Evolutionary conservation across 768 basidiomycete species (phyloP), one percentile per base, ranked within the genome.

Genomic region (Leccinum longicurvipes): DNA sequence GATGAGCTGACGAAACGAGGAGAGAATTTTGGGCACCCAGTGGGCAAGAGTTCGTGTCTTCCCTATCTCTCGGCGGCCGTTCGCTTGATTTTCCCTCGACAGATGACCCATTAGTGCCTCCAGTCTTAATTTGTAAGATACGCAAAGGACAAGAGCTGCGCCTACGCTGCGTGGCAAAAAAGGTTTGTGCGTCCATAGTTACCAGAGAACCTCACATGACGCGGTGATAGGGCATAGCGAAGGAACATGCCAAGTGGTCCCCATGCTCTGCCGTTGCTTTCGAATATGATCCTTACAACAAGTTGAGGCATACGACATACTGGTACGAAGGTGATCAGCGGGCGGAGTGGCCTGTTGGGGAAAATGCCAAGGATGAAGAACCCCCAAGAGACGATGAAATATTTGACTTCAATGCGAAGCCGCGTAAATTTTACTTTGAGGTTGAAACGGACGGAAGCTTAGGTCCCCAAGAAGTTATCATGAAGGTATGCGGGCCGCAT

Each of bases 241-340:
- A 98, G 77, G 93, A 97, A 70, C 97, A 99, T 68, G 94, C 97
- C 12, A 99, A 99, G 74, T 99, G 96, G 93, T 96, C 93, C 0
- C 96, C 97, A 12, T 91, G 94, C 57, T 90, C 93, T 2, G 93
- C 97, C 8, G 87, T 99, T 17, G 84, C 87, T 8, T 98, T 96
- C 61, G 97, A 99, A 75, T 99, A 99, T 60, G 97, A 99, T 72
- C 97, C 97, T 12, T 82, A 98, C 77, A 99, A 99, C 76, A 93
- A 93, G 71, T 79, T 99, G 29, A 85, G 94, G 51, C 97, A 99
- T 73, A 98, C 97, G 3, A 85, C 89, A 3, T 85, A 97, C 72
- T 98, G 97, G 97, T 92, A 79, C 67, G 97, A 99, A 72, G 80
- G 77, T 23, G 85, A 94, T 63, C 78, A 82, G 60, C 82, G 83